These are phyloP conservation scores for Gossypium gossypioides DNA, from an alignment of 441 rosid genomes.

Conservation along the genomic window DNA sequence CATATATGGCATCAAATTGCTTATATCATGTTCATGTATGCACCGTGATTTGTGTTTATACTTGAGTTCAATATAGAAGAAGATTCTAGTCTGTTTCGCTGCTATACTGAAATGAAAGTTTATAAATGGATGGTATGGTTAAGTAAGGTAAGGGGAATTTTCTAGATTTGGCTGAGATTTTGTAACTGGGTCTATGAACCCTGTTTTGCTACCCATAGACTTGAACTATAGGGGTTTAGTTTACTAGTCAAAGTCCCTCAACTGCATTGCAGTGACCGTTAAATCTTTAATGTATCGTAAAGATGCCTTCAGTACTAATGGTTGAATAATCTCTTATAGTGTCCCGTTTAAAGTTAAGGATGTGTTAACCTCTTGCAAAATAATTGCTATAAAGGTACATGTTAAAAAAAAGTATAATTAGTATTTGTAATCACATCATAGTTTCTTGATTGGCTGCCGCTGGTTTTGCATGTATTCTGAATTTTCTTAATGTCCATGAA, in stretches of 20 bases:
- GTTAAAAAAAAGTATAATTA: background rate
- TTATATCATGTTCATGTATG: background rate
- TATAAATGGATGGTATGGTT: background rate
- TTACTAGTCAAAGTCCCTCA: background rate
- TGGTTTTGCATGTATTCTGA: conserved; percentile 14
- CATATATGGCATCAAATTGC: background rate
- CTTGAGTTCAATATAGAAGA: background rate
- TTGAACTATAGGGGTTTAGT: background rate
- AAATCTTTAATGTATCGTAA: background rate
- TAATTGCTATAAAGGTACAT: background rate
- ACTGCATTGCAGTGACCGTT: background rate
- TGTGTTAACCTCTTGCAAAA: background rate
- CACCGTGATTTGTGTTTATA: background rate
- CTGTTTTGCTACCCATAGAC: background rate
- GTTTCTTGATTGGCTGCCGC: background rate
- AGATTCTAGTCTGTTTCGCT: background rate
- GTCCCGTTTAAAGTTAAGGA: background rate
- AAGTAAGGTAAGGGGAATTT: background rate
- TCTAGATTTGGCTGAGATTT: background rate
- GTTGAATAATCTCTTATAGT: background rate
- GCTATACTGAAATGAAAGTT: background rate
- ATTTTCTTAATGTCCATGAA: conserved; percentile 10
- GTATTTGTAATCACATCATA: background rate
- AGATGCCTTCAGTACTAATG: background rate
- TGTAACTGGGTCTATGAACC: background rate